These are phyloP conservation scores for Microstegium vimineum DNA, from an alignment of 176 grass and related monocot species.

Conservation along the genomic window DNA sequence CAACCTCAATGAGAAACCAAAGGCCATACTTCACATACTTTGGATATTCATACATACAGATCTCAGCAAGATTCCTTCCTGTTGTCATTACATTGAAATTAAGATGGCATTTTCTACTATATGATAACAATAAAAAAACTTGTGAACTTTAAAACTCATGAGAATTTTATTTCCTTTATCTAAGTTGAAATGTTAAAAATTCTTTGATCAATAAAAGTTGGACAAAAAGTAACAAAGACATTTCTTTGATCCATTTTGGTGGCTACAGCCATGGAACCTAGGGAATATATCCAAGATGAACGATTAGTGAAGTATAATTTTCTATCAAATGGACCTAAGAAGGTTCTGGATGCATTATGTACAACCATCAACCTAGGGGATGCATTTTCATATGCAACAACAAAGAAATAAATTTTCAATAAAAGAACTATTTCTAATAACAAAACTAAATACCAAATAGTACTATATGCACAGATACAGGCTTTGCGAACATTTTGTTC, in stretches of 20 bases:
- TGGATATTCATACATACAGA: slow-evolving; percentile 69
- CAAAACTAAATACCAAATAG: not conserved
- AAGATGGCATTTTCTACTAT: not conserved
- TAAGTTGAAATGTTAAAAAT: not conserved
- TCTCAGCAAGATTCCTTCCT: slow-evolving; percentile 76
- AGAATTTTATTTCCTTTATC: not conserved
- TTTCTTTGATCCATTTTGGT: not conserved
- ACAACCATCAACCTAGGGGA: not conserved
- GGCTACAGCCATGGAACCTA: not conserved
- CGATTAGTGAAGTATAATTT: not conserved
- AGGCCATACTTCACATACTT: slow-evolving; percentile 58
- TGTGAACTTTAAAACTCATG: not conserved
- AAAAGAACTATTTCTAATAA: not conserved
- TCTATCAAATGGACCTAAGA: not conserved
- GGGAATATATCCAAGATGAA: not conserved
- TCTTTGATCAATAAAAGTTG: not conserved
- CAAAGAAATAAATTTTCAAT: not conserved
- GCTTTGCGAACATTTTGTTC: not conserved
- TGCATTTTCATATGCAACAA: not conserved
- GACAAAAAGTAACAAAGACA: not conserved
- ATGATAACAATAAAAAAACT: not conserved
- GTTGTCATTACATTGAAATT: slow-evolving; percentile 16
- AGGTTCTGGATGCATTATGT: not conserved
- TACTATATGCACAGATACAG: not conserved
- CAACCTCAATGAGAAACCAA: slow-evolving; percentile 62